Base-by-base conservation (phyloP, 2,329 filamentous ascomycete genomes). In the Pseudogymnoascus sp. region DNA sequence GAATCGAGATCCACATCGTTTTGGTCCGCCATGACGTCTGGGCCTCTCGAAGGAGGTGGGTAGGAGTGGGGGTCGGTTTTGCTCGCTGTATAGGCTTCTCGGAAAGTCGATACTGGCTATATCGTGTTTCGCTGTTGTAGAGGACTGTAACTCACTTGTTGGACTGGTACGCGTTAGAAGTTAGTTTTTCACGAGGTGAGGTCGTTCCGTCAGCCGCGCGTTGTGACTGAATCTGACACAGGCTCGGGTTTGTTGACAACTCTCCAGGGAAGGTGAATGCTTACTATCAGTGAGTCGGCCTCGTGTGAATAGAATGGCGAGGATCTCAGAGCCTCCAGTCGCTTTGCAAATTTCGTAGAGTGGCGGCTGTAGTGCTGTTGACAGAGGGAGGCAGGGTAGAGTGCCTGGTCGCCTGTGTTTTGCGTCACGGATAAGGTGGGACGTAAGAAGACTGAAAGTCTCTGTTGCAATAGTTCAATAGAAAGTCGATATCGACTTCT, bases 1-100 rank as follows among this genome's bases (percentile, higher is more conserved):
- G 92, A 97, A 79, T 99, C 94, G 80, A 99, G 85, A 81, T 97
- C 93, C 80, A 97, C 90, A 79, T 97, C 93, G 79, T 91, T 83
- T 74, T 85, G 80, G 78, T 89, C 87, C 76, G 87, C 87, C 87
- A 90, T 90, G 74, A 75, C 70, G 70, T 69, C 68, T 66, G 62
- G n/a, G 69, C 71, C 72, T 70, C 70, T 68, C 63, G 61, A 67
- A 64, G 69, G 66, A 66, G 69, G 67, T 67, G 69, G 66, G 62
- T 65, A 64, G 68, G 64, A 67, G 69, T 58, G 67, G 67, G 63
- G 65, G 63, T 63, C 58, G 64, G 64, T 65, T 65, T 67, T 68
- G 55, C 58, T 37, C 69, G 68, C 71, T 70, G 66, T 67, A 60
- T 60, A 59, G 63, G 61, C 33, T 37, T 42, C 59, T 58, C 39